phyloP scores from a whole-genome alignment of 192 early-diverging fungal genomes.

The Spizellomyces punctatus region DNA sequence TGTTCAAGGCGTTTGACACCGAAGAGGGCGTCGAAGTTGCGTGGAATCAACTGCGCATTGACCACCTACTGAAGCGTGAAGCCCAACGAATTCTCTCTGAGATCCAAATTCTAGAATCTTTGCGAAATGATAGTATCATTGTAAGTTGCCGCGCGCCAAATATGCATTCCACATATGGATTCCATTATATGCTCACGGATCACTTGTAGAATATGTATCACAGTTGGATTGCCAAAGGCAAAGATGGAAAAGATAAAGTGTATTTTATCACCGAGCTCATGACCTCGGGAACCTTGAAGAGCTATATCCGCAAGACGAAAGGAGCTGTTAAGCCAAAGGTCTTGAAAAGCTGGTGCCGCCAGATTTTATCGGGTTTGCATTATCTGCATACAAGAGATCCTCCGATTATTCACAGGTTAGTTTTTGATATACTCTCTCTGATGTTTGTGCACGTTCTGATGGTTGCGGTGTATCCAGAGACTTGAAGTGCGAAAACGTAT shows the following conservation, averaged over 20 bases:
- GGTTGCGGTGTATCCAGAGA: slow-evolving; percentile 20
- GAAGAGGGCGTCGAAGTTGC: slow-evolving; percentile 90
- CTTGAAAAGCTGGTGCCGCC: slow-evolving; percentile 77
- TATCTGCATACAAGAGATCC: slow-evolving; percentile 79
- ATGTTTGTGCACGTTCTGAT: neutral
- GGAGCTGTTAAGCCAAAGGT: slow-evolving; percentile 71
- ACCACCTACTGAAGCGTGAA: slow-evolving; percentile 44
- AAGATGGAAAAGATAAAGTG: slow-evolving; percentile 56
- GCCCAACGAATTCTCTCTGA: slow-evolving; percentile 45
- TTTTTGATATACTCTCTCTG: slow-evolving; percentile 33
- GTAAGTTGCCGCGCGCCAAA: neutral
- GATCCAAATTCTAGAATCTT: slow-evolving; percentile 71
- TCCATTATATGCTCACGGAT: slow-evolving; percentile 4
- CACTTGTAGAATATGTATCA: slow-evolving; percentile 55
- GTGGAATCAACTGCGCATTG: slow-evolving; percentile 80
- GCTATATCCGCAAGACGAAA: slow-evolving; percentile 75
- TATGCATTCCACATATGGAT: neutral
- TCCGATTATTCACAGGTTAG: slow-evolving; percentile 73
- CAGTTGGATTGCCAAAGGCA: slow-evolving; percentile 58
- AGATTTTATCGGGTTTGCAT: slow-evolving; percentile 76
- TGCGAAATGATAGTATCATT: slow-evolving; percentile 83
- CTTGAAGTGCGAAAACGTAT: slow-evolving; percentile 74
- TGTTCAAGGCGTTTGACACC: slow-evolving; percentile 83
- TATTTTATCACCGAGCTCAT: slow-evolving; percentile 90
- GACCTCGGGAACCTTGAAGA: slow-evolving; percentile 82